These are phyloP conservation scores for Penicillium sp. DNA, from an alignment of 2,329 filamentous ascomycete species.

Conservation along the genomic window DNA sequence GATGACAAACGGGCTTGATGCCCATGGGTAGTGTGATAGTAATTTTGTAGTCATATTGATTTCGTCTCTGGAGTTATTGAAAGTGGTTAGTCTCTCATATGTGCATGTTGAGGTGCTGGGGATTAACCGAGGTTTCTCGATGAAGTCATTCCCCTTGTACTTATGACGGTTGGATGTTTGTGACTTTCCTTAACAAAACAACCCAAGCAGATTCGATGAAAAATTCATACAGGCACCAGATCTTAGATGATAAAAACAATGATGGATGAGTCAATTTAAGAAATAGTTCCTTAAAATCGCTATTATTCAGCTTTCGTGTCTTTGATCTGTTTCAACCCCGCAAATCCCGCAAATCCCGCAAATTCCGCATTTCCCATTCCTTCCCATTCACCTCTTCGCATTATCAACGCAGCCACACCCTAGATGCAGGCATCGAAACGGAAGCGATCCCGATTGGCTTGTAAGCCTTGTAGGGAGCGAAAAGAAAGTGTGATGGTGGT, in stretches of 20 bases:
- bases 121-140: neutral
- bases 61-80: neutral
- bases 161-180: neutral
- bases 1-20: slow-evolving; percentile 58
- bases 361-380: neutral
- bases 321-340: neutral
- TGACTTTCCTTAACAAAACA: neutral
- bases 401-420: neutral
- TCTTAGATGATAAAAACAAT: neutral
- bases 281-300: neutral
- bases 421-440: slow-evolving; percentile 18
- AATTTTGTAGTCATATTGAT: slow-evolving; percentile 17
- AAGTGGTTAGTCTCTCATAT: neutral
- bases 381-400: neutral
- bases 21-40: slow-evolving; percentile 57
- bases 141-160: slow-evolving; percentile 8
- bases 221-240: neutral
- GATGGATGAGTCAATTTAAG: neutral
- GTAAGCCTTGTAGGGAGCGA: slow-evolving; percentile 29
- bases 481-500: slow-evolving; percentile 30
- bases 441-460: slow-evolving; percentile 26
- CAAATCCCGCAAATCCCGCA: slow-evolving; percentile 4
- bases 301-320: neutral
- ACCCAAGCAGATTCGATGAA: neutral
- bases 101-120: neutral